Evolutionary conservation across 2,329 filamentous ascomycete species (phyloP), one percentile per base, ranked within the genome.

Genomic region (Alternaria sp.): DNA sequence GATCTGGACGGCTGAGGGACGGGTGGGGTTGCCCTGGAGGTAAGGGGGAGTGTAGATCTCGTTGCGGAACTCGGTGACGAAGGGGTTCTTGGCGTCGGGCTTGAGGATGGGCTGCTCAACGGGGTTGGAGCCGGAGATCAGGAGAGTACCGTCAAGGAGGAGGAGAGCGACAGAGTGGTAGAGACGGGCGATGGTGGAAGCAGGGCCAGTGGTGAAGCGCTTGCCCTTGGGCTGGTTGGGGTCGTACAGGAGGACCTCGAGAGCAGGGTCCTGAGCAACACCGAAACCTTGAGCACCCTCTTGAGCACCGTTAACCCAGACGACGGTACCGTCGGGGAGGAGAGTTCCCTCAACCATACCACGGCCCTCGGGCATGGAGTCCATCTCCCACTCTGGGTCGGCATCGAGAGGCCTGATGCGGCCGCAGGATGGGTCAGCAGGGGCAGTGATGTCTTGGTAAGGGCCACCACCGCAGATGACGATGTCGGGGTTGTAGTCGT

Each of bases 21-120:
- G 82, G 3, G 81, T 82, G 52, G 85, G 85, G 44, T 80, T 82
- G 13, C 85, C 86, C 50, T 82, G 79, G 17, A 89, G 83, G 69
- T 90, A 90, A 4, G 87, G 86, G 44, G 88, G 88, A 26, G 85
- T 86, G 73, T 87, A 89, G 58, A 84, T 85, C 73, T 90, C 88
- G 46, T 89, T 86, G 36, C 87, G 84, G 79, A 88, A 89, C 65
- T 90, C 87, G 1, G 87, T 89, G 17, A 84, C 80, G 73, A 81
- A 89, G 10, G 84, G 85, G 61, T 85, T 76, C 57, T 81, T 70
- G 0, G 80, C 75, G 57, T 81, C 77, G 9, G 85, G 68, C 13
- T 77, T 70, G 11, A 87, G 81, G 32, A 86, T 76, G 15, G 86
- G 87, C 81, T 85, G 84, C 70, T 89, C 83, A 26, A 88, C 84